Base-by-base conservation (phyloP, 1,139 yeast species). In the Taphrina betulina region DNA sequence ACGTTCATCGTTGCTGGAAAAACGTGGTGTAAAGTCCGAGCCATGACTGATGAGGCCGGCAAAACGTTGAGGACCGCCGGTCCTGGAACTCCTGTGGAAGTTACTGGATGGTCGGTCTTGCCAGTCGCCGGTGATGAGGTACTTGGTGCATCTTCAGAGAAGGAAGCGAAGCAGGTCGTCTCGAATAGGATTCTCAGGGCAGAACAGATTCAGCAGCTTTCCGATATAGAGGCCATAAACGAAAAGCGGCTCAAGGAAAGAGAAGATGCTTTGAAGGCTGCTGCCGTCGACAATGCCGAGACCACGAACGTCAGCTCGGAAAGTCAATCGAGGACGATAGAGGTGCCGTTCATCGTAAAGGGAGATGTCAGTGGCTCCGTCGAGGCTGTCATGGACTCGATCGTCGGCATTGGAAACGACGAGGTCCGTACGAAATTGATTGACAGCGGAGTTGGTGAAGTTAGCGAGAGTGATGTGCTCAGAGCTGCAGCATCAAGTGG, bases 121-220 rank as follows among this genome's bases (percentile, higher is more conserved):
- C 98, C 98, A 0, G 86, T 81, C 53, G 94, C 95, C 19, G 99
- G 99, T 1, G 96, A 89, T 62, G 81, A 80, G 63, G 81, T 86
- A 0, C 68, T 92, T 5, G 85, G 88, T 66, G 95, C 95, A 5
- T 77, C 78, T 58, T 78, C 73, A 62, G 97, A 90, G 67, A 75
- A 78, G 28, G 69, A 75, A 40, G 96, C 95, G 10, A 90, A 87
- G 64, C 81, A 80, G 63, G 95, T 85, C 4, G 76, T 83, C 16
- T 77, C 77, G 7, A 83, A 83, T 34, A 76, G 96, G 63, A 68
- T 74, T 5, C 72, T 79, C 16, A 71, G 88, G 59, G 71, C 71
- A 16, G 80, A 79, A 61, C 79, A 79, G 63, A 76, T 82, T 50
- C 78, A 78, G 58, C 86, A 86, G 54, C 77, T 81, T 1, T 71